Conservation (phyloP, 2,329 filamentous ascomycete species). For the Aspergillus caelatus region DNA sequence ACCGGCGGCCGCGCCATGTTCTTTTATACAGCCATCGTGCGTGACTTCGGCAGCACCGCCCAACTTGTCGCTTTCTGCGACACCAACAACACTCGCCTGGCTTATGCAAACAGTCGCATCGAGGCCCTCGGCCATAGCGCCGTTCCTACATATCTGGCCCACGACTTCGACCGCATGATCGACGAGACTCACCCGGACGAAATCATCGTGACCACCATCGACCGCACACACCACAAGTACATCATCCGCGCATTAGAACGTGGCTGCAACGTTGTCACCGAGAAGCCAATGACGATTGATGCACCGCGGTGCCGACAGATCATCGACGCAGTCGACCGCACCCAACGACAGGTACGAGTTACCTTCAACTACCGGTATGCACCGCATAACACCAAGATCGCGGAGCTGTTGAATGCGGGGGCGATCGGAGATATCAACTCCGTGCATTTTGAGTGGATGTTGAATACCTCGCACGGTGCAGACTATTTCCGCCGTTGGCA, state of each 20-base stretch:
- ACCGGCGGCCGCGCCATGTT: slow-evolving; percentile 63
- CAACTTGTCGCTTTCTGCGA: slow-evolving; percentile 61
- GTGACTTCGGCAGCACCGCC: slow-evolving; percentile 55
- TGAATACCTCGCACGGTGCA: slow-evolving; percentile 63
- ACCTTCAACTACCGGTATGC: slow-evolving; percentile 69
- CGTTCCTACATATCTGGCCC: slow-evolving; percentile 58
- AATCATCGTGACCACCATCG: slow-evolving; percentile 66
- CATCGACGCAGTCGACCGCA: slow-evolving; percentile 57
- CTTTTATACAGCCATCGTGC: slow-evolving; percentile 62
- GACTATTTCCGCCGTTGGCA: slow-evolving; percentile 69
- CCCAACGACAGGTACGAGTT: slow-evolving; percentile 55
- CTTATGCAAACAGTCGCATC: slow-evolving; percentile 53
- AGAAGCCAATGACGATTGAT: slow-evolving; percentile 69
- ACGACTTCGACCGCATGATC: slow-evolving; percentile 61
- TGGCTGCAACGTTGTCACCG: slow-evolving; percentile 63
- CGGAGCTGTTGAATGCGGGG: slow-evolving; percentile 56
- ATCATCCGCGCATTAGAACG: slow-evolving; percentile 62
- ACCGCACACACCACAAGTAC: slow-evolving; percentile 64
- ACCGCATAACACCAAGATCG: slow-evolving; percentile 65
- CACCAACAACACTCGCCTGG: slow-evolving; percentile 62
- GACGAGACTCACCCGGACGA: slow-evolving; percentile 60
- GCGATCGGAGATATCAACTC: slow-evolving; percentile 60
- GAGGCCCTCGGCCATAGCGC: slow-evolving; percentile 47
- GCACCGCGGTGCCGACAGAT: slow-evolving; percentile 58
- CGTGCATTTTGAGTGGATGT: slow-evolving; percentile 66